phyloP scores from a whole-genome alignment of 2,329 filamentous ascomycete species.

The Fusarium sp. region DNA sequence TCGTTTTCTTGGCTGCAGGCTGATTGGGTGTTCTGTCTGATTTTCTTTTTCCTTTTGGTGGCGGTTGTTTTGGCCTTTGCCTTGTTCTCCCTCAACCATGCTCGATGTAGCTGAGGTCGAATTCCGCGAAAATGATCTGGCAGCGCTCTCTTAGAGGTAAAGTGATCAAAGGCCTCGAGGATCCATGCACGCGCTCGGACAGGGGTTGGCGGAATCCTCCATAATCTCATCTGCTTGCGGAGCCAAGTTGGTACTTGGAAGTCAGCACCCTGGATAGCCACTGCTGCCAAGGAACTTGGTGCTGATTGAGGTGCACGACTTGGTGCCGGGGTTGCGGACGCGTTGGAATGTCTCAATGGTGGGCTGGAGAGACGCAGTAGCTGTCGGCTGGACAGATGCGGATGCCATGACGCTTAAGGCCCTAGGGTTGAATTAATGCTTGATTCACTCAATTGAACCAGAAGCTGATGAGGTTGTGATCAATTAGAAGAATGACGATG shows the following conservation, averaged over 20 bases:
- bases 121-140: neutral
- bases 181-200: neutral
- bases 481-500: neutral
- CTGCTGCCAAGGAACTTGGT: too few species aligned
- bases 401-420: neutral
- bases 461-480: neutral
- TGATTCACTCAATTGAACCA: neutral
- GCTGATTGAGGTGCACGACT: neutral
- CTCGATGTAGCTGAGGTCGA: neutral
- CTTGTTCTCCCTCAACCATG: neutral
- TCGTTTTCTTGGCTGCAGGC: neutral
- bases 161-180: neutral
- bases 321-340: neutral
- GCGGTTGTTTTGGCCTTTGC: accelerated
- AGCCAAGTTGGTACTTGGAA: neutral
- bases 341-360: neutral
- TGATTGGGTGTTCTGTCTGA: accelerated
- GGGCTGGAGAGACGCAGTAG: too few species aligned
- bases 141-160: neutral
- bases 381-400: neutral
- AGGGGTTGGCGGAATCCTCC: neutral
- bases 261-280: neutral
- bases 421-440: accelerated
- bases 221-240: neutral
- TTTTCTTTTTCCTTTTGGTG: neutral